Conservation (phyloP, 768 basidiomycete genomes). For the Lactifluus pinguis region DNA sequence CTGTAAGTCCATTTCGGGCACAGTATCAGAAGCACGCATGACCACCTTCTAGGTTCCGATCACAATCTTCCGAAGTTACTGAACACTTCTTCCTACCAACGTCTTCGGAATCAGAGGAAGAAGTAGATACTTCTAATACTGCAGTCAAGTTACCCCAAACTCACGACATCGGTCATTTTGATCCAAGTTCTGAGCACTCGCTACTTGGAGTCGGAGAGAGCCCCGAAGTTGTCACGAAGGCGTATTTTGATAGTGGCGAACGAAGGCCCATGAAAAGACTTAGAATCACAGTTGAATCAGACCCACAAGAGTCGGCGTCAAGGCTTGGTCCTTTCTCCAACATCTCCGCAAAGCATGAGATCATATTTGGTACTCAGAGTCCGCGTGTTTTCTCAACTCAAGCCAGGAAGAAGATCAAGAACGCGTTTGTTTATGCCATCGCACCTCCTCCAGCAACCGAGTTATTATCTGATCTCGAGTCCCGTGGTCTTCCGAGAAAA, state of each 20-base stretch:
- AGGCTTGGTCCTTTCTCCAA: not conserved
- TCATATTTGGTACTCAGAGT: constrained; percentile 2
- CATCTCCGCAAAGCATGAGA: not conserved
- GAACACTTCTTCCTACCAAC: constrained; percentile 6
- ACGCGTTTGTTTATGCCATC: constrained; percentile 38
- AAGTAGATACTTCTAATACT: constrained; percentile 4
- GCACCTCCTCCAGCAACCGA: constrained; percentile 43
- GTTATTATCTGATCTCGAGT: constrained; percentile 36
- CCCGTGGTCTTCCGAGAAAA: constrained; percentile 43
- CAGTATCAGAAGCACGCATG: not conserved
- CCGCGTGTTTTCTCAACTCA: constrained; percentile 11
- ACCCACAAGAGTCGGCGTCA: not conserved
- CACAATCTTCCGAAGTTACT: not conserved
- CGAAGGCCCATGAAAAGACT: constrained; percentile 13
- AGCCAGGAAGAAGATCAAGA: constrained; percentile 24
- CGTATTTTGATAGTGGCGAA: constrained; percentile 5
- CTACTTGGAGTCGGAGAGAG: not conserved
- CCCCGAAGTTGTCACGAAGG: not conserved
- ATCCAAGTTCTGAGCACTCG: not conserved
- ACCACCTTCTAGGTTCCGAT: not conserved
- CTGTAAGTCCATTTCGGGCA: not conserved
- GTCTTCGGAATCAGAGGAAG: constrained; percentile 1
- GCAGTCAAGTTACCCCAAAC: not conserved
- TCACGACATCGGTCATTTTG: not conserved
- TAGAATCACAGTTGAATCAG: constrained; percentile 3